These are phyloP conservation scores for Cyclospora cayetanensis DNA, from an alignment of 169 alveolate species.

Conservation along the genomic window DNA sequence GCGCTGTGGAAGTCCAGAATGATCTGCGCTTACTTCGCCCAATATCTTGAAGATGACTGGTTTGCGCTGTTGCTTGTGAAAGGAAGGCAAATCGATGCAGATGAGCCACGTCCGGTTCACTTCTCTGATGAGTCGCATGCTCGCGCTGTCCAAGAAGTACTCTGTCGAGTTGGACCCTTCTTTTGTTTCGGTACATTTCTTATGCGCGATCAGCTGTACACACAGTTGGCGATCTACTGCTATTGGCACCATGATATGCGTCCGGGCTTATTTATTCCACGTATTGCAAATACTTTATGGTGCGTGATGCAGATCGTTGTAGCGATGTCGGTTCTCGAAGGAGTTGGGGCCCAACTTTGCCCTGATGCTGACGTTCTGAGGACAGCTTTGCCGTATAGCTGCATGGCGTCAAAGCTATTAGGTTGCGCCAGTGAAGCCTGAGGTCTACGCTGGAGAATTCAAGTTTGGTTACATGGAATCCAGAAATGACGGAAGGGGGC, in stretches of 20 bases:
- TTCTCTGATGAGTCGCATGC: conserved; percentile 61
- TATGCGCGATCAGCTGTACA: not conserved
- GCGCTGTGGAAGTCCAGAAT: too few relatives aligned
- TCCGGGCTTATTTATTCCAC: not conserved
- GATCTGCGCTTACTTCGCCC: too few relatives aligned
- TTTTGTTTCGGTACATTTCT: conserved; percentile 4
- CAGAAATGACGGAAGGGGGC: too few relatives aligned
- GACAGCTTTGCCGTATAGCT: conserved; percentile 47
- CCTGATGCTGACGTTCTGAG: conserved; percentile 62
- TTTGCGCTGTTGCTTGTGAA: not conserved
- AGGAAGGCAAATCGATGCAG: conserved; percentile 67
- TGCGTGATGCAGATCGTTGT: conserved; percentile 60
- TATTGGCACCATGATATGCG: not conserved
- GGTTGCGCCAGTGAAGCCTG: not conserved
- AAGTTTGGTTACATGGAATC: too few relatives aligned
- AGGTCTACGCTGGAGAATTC: not conserved
- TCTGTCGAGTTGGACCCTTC: conserved; percentile 58
- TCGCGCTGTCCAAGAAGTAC: conserved; percentile 35
- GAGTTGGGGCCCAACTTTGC: conserved; percentile 66
- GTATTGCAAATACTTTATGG: not conserved
- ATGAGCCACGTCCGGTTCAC: conserved; percentile 55
- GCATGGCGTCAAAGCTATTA: conserved; percentile 37
- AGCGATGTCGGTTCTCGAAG: conserved; percentile 65
- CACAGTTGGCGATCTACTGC: not conserved
- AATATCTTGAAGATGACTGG: too few relatives aligned